Evolutionary conservation across 176 grass and related monocot species (phyloP).

Genomic region (Thalia dealbata): DNA sequence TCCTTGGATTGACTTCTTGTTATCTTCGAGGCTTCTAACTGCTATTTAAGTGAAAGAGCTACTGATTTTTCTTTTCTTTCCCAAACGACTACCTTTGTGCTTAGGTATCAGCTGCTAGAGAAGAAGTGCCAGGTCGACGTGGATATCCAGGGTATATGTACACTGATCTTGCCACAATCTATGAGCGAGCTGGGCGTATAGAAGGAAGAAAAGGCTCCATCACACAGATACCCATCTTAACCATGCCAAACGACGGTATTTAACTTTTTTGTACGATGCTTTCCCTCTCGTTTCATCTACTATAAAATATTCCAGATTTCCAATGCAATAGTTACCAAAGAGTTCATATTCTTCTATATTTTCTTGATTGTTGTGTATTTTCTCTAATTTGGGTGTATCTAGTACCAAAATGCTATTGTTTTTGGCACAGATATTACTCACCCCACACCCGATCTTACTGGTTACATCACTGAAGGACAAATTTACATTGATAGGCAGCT

Average conservation of each 20-base stretch:
- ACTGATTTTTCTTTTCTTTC: too few relatives aligned
- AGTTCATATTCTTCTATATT: too few relatives aligned
- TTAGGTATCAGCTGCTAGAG: conserved; percentile 81
- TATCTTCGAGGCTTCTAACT: too few relatives aligned
- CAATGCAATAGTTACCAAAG: too few relatives aligned
- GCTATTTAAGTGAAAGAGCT: too few relatives aligned
- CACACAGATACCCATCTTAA: conserved; percentile 90
- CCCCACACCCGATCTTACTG: conserved; percentile 89
- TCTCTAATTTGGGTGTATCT: neutral
- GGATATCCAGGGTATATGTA: conserved; percentile 99
- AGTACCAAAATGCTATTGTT: neutral
- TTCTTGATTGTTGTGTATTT: neutral
- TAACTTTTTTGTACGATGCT: conserved; percentile 3
- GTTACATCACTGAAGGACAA: conserved; percentile 90
- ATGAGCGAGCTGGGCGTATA: conserved; percentile 91
- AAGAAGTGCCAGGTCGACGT: conserved; percentile 92
- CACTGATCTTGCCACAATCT: conserved; percentile 90
- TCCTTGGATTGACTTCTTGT: too few relatives aligned
- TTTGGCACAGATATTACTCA: conserved; percentile 77
- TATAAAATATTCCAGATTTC: too few relatives aligned
- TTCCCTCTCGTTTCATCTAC: neutral
- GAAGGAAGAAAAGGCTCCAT: conserved; percentile 91
- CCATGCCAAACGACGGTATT: conserved; percentile 93
- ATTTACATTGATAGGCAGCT: conserved; percentile 95
- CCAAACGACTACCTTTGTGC: neutral